Evolutionary conservation across 179 eudicot species (phyloP), one percentile per base, ranked within the genome.

Genomic region (Drosera spatulata): DNA sequence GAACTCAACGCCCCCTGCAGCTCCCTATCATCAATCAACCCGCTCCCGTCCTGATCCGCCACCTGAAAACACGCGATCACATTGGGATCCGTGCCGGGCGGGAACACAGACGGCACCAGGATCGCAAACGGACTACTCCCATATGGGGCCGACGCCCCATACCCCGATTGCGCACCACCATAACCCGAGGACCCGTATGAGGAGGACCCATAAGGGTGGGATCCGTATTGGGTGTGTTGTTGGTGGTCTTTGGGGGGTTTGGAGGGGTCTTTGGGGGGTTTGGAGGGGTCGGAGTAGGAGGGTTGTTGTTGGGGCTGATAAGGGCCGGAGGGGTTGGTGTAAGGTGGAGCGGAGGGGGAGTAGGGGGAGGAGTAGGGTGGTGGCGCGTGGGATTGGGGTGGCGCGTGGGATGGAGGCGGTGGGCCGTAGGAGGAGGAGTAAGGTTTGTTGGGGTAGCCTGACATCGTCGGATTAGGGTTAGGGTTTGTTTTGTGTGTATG

Each of bases 61-160:
- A 79, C 61, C 80, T 83, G 90, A 14, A 89, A 93, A 50, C 88
- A 78, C 7, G 81, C 85, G 0, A 93, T 60, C 40, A 93, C 69
- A 52, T 62, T 85, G 12, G 97, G 95, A 61, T 93, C 99, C 5
- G 99, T 89, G 7, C 99, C 99, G 2, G 97, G 97, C 0, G 97
- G 94, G 22, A 89, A 93, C 2, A 82, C 69, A n/a, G 97, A 86
- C 13, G 97, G 99, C 63, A 81, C 41, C 15, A 86, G 66, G 5
- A 88, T 53, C 0, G 85, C 81, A 46, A 93, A 89, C 11, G 99
- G 99, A 46, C 69, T 72, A 0, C 79, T 77, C 33, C 33, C 33
- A 22, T 22, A 22, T 22, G 33, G 33, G 33, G 33, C 33, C 33
- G 33, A 22, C 33, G 33, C 33, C 33, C 33, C 33, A 22, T 22